Conservation (phyloP, 1,139 yeast genomes). For the Geotrichum siamense region DNA sequence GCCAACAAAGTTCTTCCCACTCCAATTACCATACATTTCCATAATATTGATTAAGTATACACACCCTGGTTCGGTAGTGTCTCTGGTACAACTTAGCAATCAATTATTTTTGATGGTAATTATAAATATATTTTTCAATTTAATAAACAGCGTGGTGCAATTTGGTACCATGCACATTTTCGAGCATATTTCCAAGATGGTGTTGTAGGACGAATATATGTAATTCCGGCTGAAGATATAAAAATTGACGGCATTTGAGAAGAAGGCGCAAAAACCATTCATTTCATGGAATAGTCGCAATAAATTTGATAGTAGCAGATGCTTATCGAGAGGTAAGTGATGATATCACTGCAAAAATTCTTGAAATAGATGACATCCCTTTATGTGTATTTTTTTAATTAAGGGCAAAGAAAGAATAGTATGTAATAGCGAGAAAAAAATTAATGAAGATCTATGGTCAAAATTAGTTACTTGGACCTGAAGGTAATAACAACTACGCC, state of each 20-base stretch:
- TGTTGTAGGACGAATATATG: constrained; percentile 28
- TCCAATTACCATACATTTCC: constrained; percentile 30
- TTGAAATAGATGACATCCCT: constrained; percentile 36
- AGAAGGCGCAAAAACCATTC: constrained; percentile 21
- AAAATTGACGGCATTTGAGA: constrained; percentile 32
- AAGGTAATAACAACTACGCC: neutral
- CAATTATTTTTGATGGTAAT: constrained; percentile 33
- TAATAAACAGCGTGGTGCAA: constrained; percentile 33
- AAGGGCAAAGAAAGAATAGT: constrained; percentile 37
- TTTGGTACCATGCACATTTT: constrained; percentile 39
- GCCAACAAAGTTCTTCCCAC: constrained; percentile 31
- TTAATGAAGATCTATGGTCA: constrained; percentile 20
- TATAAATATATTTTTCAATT: constrained; percentile 32
- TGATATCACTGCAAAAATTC: constrained; percentile 25
- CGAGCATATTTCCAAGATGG: constrained; percentile 38
- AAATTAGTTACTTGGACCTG: too few relatives aligned
- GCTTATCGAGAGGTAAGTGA: constrained; percentile 13
- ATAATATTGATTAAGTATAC: constrained; percentile 35
- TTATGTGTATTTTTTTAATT: constrained; percentile 34
- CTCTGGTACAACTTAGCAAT: constrained; percentile 36
- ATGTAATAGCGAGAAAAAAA: constrained; percentile 26
- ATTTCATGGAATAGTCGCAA: constrained; percentile 30
- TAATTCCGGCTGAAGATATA: constrained; percentile 8
- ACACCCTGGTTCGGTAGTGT: constrained; percentile 39
- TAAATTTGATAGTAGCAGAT: constrained; percentile 31